Conservation (phyloP, 2,329 filamentous ascomycete species). For the Daldinia sp. region DNA sequence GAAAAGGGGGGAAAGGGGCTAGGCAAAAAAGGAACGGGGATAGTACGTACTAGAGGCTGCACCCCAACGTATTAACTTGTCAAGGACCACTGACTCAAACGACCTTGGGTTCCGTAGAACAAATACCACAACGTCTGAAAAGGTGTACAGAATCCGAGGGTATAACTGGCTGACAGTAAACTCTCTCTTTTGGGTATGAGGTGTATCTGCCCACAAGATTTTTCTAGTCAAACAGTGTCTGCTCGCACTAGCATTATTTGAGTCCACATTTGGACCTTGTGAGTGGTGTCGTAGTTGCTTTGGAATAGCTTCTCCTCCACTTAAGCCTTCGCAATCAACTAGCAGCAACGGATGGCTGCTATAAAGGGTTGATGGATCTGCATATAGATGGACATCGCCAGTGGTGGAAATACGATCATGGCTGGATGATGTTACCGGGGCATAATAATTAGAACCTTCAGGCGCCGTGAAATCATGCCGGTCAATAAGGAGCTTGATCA, state of each 20-base stretch:
- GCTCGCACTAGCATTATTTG: constrained; percentile 23
- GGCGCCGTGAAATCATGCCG: constrained; percentile 46
- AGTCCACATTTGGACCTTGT: constrained; percentile 31
- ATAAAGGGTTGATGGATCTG: constrained; percentile 58
- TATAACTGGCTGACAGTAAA: constrained; percentile 57
- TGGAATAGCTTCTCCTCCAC: constrained; percentile 59
- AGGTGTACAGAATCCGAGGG: constrained; percentile 60
- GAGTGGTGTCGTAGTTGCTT: constrained; percentile 47
- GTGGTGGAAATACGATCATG: constrained; percentile 60
- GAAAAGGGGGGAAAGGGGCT: neutral
- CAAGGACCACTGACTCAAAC: constrained; percentile 57
- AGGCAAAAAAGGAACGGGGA: neutral
- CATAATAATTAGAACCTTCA: constrained; percentile 53
- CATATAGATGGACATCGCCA: constrained; percentile 65
- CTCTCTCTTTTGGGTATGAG: constrained; percentile 52
- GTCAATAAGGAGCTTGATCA: constrained; percentile 63
- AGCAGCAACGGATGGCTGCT: constrained; percentile 59
- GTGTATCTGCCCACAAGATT: constrained; percentile 54
- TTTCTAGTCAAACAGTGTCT: constrained; percentile 43
- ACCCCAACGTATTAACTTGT: constrained; percentile 63
- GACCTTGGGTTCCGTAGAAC: constrained; percentile 58
- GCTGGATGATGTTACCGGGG: constrained; percentile 60
- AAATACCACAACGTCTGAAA: constrained; percentile 60
- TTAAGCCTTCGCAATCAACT: constrained; percentile 65
- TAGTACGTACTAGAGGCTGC: constrained; percentile 53